Evolutionary conservation across 129 eudicot species (phyloP), one percentile per base, ranked within the genome.

Genomic region (Lactuca sativa): DNA sequence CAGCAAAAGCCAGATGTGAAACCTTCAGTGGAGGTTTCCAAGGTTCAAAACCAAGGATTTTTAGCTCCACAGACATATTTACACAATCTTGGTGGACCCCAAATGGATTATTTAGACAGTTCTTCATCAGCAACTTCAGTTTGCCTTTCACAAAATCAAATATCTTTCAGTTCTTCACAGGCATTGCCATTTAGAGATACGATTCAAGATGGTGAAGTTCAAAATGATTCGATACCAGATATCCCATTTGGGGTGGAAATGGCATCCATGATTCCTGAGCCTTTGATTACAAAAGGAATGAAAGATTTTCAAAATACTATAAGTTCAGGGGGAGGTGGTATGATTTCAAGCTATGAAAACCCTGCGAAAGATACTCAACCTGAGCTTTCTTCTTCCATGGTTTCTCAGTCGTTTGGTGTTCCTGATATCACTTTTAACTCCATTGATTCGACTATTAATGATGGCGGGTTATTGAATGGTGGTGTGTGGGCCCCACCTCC

Each of bases 41-140:
- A 85, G 77, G 78, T 64, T 76, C 96, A 78, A 25, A 89, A 73
- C 78, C 96, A 86, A 74, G 92, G 92, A 1, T 82, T 81, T 82
- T 67, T 82, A 56, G 66, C 86, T 21, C 93, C 86, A 10, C 95
- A 83, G 62, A 61, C 86, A 18, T 87, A 79, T 79, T 79, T 82
- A 44, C 74, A 68, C 21, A 89, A 80, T 71, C 55, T 78, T 63
- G 64, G 71, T 64, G 88, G 88, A 16, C 64, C 82, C 63, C 98
- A 86, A 31, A 49, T 93, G 75, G 98, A 93, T 79, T 93, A 82
- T 70, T 67, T 93, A 81, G 98, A 93, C 52, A 82, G 95, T 73
- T 86, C 98, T 53, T 92, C 96, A 38, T 93, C 98, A 3, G 96
- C 91, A 32, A 89, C 98, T 74, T 93, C 98, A 6, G 95, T 83